Evolutionary conservation across 139 green algal species (phyloP), one percentile per base, ranked within the genome.

Genomic region (Pseudopediastrum boryanum): DNA sequence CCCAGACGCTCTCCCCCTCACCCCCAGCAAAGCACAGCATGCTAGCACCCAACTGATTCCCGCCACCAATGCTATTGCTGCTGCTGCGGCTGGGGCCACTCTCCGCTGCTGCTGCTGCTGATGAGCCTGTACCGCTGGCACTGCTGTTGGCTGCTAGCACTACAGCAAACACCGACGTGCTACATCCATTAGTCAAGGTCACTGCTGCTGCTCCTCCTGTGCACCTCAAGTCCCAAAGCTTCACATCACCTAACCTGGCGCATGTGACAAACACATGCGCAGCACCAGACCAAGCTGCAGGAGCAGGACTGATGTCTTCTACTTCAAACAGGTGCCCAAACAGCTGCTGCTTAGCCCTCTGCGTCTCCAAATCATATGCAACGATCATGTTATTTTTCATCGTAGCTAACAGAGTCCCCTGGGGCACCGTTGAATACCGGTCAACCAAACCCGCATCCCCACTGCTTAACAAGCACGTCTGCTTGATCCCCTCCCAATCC

Each of bases 41-140:
- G 0, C 61, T 38, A 1, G 33, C 2, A 4, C 61, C 61, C 41
- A 56, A 29, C 65, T 56, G 39, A 21, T 42, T 73, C 41, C 38
- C 54, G 61, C 61, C 27, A 21, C 61, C 10, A 16, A 33, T 69
- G 61, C 61, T 69, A 36, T 36, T 69, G 65, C 65, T 54, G 38
- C 63, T 71, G 65, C 38, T 56, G 65, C 38, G 50, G 16, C 27
- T 63, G 9, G 54, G 33, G 54, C n/a, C n/a, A n/a, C n/a, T n/a
- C n/a, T n/a, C 61, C 10, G 29, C 61, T 69, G 61, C 61, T 69
- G 61, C 61, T 69, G 65, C 65, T 54, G 38, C 63, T 71, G 65
- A n/a, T 56, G 65, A n/a, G 50, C 7, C 27, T 63, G 9, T n/a
- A n/a, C n/a, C n/a, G n/a, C n/a, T n/a, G n/a, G n/a, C n/a, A n/a